A percentile compares a stretch with the other conserved stretches of the same genome.
Conservation (phyloP, 2,329 filamentous ascomycete genomes). For the Dactylellina parvicollis region DNA sequence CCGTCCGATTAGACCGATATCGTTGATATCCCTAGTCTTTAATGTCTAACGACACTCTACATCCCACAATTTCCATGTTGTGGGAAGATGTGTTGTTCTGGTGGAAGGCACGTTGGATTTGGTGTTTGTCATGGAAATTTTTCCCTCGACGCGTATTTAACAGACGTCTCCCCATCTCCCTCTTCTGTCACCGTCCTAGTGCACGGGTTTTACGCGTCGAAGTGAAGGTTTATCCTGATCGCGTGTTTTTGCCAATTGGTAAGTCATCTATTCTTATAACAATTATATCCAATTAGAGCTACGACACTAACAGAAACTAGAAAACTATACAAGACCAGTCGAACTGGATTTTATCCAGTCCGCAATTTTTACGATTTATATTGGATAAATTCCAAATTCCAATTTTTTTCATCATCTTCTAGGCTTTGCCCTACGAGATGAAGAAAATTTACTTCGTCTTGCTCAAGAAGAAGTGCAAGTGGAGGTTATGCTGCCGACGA, state of each 20-base stretch:
- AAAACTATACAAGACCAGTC: conserved; percentile 16
- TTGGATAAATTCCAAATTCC: not conserved
- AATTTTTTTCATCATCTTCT: conserved; percentile 11
- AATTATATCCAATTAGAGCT: not conserved
- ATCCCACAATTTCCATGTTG: too few species aligned
- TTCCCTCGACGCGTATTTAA: not conserved
- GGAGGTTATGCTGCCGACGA: too few species aligned
- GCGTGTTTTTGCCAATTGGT: conserved; percentile 15
- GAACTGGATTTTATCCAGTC: not conserved
- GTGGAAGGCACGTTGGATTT: not conserved
- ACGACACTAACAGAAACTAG: not conserved
- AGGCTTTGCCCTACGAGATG: not conserved
- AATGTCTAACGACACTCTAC: too few species aligned
- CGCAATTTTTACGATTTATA: conserved; percentile 4
- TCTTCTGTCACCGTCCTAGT: conserved; percentile 1
- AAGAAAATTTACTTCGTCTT: conserved; percentile 9
- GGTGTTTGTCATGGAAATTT: not conserved
- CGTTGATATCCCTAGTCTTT: too few species aligned
- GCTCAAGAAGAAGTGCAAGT: too few species aligned
- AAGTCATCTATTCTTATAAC: not conserved
- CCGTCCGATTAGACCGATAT: too few species aligned
- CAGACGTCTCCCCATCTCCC: not conserved
- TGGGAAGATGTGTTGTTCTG: not conserved
- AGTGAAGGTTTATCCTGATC: conserved; percentile 21
- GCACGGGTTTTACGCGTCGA: conserved; percentile 16